A percentile compares a stretch with the other conserved stretches of the same genome.
Conservation (phyloP, 768 basidiomycete genomes). For the Tulasnella sp. region DNA sequence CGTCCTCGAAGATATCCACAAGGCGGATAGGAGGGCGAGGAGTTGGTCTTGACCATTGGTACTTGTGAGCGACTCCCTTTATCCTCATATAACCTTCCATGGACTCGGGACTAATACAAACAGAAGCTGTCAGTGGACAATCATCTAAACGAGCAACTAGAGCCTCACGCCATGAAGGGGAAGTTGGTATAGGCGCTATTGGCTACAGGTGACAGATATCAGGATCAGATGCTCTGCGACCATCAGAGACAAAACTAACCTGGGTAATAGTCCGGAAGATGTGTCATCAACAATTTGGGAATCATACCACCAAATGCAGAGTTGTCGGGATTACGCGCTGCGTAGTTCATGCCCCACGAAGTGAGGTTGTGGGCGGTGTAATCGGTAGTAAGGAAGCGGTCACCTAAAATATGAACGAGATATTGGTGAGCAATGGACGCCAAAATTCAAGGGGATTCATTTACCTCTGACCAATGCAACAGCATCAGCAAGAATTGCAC, state of each 20-base stretch:
- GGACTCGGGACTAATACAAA: slow-evolving; percentile 37
- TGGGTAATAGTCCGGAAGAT: slow-evolving; percentile 56
- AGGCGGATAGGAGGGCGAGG: not conserved
- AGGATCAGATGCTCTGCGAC: not conserved
- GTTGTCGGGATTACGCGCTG: slow-evolving; percentile 39
- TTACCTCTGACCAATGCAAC: slow-evolving; percentile 18
- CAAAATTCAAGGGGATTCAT: slow-evolving; percentile 14
- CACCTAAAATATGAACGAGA: slow-evolving; percentile 32
- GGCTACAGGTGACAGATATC: not conserved
- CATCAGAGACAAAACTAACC: slow-evolving; percentile 15
- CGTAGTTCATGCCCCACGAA: slow-evolving; percentile 65
- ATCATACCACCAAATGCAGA: slow-evolving; percentile 58
- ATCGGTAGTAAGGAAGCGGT: slow-evolving; percentile 64
- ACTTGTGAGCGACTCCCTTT: slow-evolving; percentile 31
- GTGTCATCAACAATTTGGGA: slow-evolving; percentile 55
- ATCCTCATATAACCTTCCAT: slow-evolving; percentile 34
- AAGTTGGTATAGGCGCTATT: slow-evolving; percentile 32
- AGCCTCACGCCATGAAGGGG: slow-evolving; percentile 68
- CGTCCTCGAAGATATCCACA: not conserved
- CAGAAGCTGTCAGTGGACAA: no score
- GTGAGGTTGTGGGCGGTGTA: slow-evolving; percentile 67
- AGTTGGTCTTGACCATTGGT: slow-evolving; percentile 42
- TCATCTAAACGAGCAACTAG: no score
- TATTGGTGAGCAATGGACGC: slow-evolving; percentile 3
- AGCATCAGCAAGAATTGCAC: slow-evolving; percentile 19